Evolutionary conservation across 108 stramenopile species (phyloP).

Genomic region (Licmophora abbreviata): DNA sequence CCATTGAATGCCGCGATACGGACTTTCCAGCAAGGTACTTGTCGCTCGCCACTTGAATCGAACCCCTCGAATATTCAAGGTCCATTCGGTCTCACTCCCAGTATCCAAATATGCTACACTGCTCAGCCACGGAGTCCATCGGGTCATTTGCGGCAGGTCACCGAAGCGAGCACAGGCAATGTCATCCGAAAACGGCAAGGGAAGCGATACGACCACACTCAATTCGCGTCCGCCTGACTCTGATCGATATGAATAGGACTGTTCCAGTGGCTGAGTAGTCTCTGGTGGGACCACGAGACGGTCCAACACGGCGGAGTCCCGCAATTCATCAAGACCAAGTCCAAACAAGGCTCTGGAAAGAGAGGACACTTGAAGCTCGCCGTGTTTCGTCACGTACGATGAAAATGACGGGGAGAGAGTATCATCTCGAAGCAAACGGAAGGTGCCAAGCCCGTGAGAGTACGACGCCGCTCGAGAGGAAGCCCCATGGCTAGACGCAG

Average conservation of each 20-base stretch:
- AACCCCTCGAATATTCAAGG: conserved; percentile 64
- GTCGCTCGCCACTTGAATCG: conserved; percentile 68
- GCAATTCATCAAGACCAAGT: conserved; percentile 61
- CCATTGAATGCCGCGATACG: conserved; percentile 67
- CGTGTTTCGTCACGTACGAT: conserved; percentile 69
- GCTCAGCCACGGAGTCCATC: conserved; percentile 85
- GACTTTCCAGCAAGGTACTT: conserved; percentile 40
- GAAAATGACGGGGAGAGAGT: conserved; percentile 67
- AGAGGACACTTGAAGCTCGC: conserved; percentile 62
- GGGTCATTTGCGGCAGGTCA: conserved; percentile 75
- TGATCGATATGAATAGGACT: conserved; percentile 27
- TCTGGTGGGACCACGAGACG: conserved; percentile 13
- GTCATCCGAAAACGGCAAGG: conserved; percentile 74
- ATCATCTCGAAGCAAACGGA: conserved; percentile 51
- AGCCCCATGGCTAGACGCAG: conserved; percentile 56
- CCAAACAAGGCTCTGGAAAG: conserved; percentile 67
- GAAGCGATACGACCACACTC: conserved; percentile 55
- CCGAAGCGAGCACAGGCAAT: conserved; percentile 74
- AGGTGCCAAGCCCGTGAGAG: conserved; percentile 80
- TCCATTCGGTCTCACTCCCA: conserved; percentile 73
- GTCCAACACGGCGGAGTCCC: conserved; percentile 14
- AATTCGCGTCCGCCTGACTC: conserved; percentile 53
- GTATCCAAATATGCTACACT: conserved; percentile 70
- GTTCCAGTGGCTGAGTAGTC: conserved; percentile 16
- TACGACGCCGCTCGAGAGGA: conserved; percentile 21